Conservation (phyloP, 352 stramenopile genomes). For the Pythium sukuiense region DNA sequence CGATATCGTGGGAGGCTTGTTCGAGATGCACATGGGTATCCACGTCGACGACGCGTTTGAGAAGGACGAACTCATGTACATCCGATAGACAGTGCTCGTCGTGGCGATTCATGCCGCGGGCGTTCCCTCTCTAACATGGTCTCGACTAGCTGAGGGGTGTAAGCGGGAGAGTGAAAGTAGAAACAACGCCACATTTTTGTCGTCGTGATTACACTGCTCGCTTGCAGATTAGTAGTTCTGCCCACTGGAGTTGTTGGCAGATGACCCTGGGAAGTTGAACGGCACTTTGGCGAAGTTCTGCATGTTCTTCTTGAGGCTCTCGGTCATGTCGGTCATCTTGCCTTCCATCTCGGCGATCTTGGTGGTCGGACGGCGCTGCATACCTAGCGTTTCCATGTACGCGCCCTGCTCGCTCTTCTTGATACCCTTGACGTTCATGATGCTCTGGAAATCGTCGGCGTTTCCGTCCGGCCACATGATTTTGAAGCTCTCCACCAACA, state of each 20-base stretch:
- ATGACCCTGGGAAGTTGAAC: slow-evolving; percentile 53
- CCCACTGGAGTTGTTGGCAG: slow-evolving; percentile 11
- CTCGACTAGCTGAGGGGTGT: not conserved
- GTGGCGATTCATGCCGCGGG: not conserved
- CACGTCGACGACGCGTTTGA: not conserved
- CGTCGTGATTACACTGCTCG: too few relatives aligned
- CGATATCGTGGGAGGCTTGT: not conserved
- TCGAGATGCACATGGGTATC: not conserved
- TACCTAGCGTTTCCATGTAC: slow-evolving; percentile 64
- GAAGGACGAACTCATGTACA: not conserved
- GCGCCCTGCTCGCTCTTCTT: slow-evolving; percentile 72
- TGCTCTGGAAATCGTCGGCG: slow-evolving; percentile 91
- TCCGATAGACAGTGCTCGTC: not conserved
- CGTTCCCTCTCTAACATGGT: not conserved
- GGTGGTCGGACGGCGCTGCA: slow-evolving; percentile 59
- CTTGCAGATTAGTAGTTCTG: slow-evolving; percentile 19
- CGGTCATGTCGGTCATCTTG: slow-evolving; percentile 88
- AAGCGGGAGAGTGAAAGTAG: too few relatives aligned
- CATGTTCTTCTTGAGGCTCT: slow-evolving; percentile 86
- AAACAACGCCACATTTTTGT: too few relatives aligned
- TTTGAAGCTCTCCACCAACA: slow-evolving; percentile 96
- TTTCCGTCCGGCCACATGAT: slow-evolving; percentile 94
- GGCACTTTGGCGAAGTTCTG: slow-evolving; percentile 68
- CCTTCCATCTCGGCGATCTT: slow-evolving; percentile 84
- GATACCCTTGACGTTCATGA: slow-evolving; percentile 95